Evolutionary conservation across 768 basidiomycete genomes (phyloP).

Genomic region (Peribolospora baueri): DNA sequence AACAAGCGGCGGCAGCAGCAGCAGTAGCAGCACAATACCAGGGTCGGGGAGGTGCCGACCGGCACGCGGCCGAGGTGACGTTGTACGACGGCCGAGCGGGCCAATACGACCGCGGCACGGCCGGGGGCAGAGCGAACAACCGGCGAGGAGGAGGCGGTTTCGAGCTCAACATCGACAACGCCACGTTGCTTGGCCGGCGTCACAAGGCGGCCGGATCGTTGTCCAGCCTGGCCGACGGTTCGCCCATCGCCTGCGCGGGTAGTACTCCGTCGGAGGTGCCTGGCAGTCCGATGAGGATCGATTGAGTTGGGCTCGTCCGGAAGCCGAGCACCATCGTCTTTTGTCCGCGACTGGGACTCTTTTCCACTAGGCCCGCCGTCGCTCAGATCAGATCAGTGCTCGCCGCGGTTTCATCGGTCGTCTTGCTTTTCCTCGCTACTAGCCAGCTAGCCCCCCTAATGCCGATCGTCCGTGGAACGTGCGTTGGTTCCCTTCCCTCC

Average conservation of each 20-base stretch:
- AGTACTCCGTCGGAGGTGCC: neutral
- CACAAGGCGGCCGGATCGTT: slow-evolving; percentile 16
- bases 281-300: slow-evolving; percentile 5
- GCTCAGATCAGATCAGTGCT: no score
- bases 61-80: slow-evolving; percentile 24
- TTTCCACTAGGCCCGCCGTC: no score
- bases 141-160: slow-evolving; percentile 25
- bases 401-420: no score
- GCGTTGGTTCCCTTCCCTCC: no score
- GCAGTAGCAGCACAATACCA: slow-evolving; percentile 18
- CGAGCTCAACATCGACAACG: slow-evolving; percentile 62
- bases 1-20: slow-evolving; percentile 9
- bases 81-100: slow-evolving; percentile 44
- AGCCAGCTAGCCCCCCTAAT: no score
- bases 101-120: slow-evolving; percentile 33
- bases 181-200: slow-evolving; percentile 49
- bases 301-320: neutral
- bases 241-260: neutral
- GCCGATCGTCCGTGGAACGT: no score
- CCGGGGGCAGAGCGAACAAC: slow-evolving; percentile 7
- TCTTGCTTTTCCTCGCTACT: no score
- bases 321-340: no score
- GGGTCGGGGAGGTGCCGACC: slow-evolving; percentile 24
- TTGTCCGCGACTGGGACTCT: no score
- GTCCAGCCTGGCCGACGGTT: neutral